Base-by-base conservation (phyloP, 2,329 filamentous ascomycete species). In the Zymoseptoria ardabiliae region DNA sequence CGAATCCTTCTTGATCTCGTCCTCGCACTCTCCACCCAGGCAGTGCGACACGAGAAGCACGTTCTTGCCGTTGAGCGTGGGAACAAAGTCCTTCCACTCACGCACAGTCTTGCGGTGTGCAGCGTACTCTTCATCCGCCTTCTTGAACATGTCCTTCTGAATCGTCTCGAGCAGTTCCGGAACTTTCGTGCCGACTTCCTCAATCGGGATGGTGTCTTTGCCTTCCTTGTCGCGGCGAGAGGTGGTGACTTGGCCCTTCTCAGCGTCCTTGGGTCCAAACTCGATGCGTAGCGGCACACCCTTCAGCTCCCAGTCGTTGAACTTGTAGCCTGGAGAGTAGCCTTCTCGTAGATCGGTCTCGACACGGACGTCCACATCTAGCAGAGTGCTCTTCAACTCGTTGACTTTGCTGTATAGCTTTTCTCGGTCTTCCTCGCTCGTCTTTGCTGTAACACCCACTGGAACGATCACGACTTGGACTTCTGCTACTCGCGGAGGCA, bases 271-370 rank as follows among this genome's bases (percentile, higher is more conserved):
- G 70, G 94, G 93, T 5, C 95, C 95, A 71, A 96, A 96, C 76
- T 99, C 94, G 60, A 99, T 82, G 61, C 94, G 89, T 45, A 99
- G 84, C 53, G 95, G 94, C 50, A 97, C 89, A 73, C 95, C 94
- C 78, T 93, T 95, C 69, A 97, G 82, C 76, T 99, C 95, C 91
- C 91, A 97, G 77, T 99, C 92, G 77, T 95, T 96, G 81, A 99
- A 99, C 77, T 99, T 99, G 87, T 89, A 97, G 65, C 91, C 91
- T 48, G 94, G 92, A 61, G 91, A 85, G 75, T 97, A 96, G 66
- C 89, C 89, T 55, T 97, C 93, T 61, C 95, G 87, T 73, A 85
- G 83, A 73, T 99, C 94, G 55, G 87, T 84, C 65, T 95, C 88
- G 60, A 85, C 84, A 60, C 94, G 89, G 48, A 99, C 80, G 58